Evolutionary conservation across 805 yeast genomes (phyloP), one percentile per base, ranked within the genome.

Genomic region (Candida michaelii): DNA sequence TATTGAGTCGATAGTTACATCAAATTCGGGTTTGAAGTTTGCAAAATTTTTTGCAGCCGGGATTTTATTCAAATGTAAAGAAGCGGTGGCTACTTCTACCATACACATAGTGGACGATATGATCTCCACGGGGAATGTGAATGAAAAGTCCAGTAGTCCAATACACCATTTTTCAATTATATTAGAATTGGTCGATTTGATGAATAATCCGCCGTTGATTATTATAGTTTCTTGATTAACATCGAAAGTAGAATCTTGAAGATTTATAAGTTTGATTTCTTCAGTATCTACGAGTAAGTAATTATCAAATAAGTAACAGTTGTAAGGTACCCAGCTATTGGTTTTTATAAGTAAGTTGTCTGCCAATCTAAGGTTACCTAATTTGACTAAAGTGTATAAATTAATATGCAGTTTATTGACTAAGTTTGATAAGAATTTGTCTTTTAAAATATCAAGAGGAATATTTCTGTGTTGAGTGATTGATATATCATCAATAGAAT

Each of bases 91-190:
- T n/a, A 31, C 34, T 4, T 18, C 30, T 12, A 27, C 13, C 14
- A 34, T 16, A 12, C 34, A 23, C 21, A 43, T 10, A 10, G 73
- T 66, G 1, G 72, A 65, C 0, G 74, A 63, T 10, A 70, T 40
- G 14, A 66, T 48, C 16, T 64, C 69, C 3, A 52, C 46, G 0
- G 76, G 76, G 30, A 71, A 63, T 3, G 40, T 30, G 41, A 60
- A 58, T 23, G 41, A 43, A 7, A 45, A 43, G 43, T 71, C 76
- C 2, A 71, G 63, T 9, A 66, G 48, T 1, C 69, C 73, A 16
- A 67, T 66, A 3, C 62, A 73, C 76, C 76, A 71, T 45, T 71
- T 70, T 45, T 71, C 74, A 21, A 70, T 55, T 4, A 70, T 58
- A n/a, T 62, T 51, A 27, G 55, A 51, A 12, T 43, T 47, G 9